phyloP scores from a whole-genome alignment of 1,139 yeast genomes.

The Pichia kudriavzevii region DNA sequence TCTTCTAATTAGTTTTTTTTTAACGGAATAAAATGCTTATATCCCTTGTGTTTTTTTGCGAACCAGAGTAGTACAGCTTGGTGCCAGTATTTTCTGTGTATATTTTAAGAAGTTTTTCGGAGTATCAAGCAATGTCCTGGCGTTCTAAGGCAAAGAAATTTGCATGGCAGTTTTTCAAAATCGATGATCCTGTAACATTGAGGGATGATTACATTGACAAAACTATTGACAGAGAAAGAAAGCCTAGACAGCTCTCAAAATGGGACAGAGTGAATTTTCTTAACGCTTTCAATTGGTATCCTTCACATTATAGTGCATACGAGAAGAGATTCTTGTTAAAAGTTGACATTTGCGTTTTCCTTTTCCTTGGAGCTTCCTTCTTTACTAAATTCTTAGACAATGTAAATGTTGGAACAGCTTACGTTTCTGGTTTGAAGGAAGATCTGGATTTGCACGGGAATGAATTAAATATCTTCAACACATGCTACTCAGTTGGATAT shows the following conservation, averaged over 20 bases:
- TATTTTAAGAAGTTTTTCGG: too few relatives aligned
- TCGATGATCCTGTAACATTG: conserved; percentile 11
- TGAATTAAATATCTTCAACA: conserved; percentile 55
- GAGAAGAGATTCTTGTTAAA: conserved; percentile 49
- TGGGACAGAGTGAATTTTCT: conserved; percentile 17
- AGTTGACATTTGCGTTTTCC: conserved; percentile 51
- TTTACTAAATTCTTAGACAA: conserved; percentile 68
- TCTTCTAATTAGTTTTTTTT: too few relatives aligned
- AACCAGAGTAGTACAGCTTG: too few relatives aligned
- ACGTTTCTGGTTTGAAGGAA: conserved; percentile 57
- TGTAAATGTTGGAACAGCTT: conserved; percentile 57
- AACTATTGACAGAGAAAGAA: conserved; percentile 13
- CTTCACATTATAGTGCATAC: conserved; percentile 6
- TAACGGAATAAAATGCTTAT: too few relatives aligned
- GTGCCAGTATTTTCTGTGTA: too few relatives aligned
- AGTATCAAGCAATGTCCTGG: too few relatives aligned
- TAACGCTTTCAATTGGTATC: conserved; percentile 26
- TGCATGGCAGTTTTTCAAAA: conserved; percentile 4
- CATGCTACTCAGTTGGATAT: conserved; percentile 50
- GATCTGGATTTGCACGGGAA: conserved; percentile 57
- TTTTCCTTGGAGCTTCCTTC: conserved; percentile 53
- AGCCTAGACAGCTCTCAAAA: conserved; percentile 2
- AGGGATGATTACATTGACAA: conserved; percentile 12
- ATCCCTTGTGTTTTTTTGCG: too few relatives aligned
- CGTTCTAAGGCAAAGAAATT: too few relatives aligned